Evolutionary conservation across 129 eudicot genomes (phyloP).

Genomic region (Oenanthe sinensis): DNA sequence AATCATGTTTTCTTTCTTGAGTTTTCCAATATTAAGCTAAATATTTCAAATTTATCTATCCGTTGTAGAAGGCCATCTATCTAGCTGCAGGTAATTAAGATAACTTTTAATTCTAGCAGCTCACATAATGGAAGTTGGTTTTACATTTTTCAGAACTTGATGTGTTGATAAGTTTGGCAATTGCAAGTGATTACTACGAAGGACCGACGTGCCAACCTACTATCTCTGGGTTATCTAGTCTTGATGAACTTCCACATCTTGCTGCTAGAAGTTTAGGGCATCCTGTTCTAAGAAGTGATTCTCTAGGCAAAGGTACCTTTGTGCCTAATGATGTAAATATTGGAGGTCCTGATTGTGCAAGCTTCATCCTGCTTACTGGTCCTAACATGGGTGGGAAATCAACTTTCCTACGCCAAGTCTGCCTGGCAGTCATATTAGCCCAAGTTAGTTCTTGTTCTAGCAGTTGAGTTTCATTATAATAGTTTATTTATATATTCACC

Average conservation of each 20-base stretch:
- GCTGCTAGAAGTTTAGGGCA: conserved; percentile 81
- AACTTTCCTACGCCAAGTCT: conserved; percentile 94
- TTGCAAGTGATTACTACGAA: too few relatives aligned
- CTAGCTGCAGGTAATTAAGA: too few relatives aligned
- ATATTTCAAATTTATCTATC: not conserved
- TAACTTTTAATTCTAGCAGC: too few relatives aligned
- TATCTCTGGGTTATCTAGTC: conserved; percentile 27
- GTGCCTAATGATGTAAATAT: conserved; percentile 80
- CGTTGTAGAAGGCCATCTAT: not conserved
- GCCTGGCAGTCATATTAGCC: conserved; percentile 94
- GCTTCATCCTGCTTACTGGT: conserved; percentile 91
- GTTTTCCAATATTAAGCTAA: not conserved
- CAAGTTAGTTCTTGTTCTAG: conserved; percentile 42
- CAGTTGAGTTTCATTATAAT: not conserved
- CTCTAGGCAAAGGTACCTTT: conserved; percentile 69
- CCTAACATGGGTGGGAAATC: conserved; percentile 99
- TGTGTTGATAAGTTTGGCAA: too few relatives aligned
- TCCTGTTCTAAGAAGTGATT: conserved; percentile 73
- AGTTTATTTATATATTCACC: conserved; percentile 2
- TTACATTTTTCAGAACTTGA: too few relatives aligned
- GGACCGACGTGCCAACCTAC: conserved; percentile 59
- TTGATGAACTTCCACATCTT: conserved; percentile 46
- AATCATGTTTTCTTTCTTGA: not conserved
- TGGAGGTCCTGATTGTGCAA: conserved; percentile 65
- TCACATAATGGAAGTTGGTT: too few relatives aligned